A percentile compares a stretch with the other conserved stretches of the same genome.
Evolutionary conservation across 495 filamentous ascomycete genomes (phyloP).

Genomic region (Penicillium paradoxum): DNA sequence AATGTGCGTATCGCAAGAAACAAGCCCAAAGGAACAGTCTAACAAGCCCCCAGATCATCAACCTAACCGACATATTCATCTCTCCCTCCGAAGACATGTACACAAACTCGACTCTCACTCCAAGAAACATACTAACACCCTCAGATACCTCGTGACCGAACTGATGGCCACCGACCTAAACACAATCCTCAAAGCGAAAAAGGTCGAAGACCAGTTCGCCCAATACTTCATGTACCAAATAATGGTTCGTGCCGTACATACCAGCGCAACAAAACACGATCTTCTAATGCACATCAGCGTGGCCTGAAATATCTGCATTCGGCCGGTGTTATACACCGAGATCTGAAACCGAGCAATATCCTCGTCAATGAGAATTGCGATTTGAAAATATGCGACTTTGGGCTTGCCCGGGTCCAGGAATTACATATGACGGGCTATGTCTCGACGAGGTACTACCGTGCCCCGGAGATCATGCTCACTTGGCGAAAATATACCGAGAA

Average conservation of each 20-base stretch:
- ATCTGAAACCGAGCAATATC: conserved; percentile 97
- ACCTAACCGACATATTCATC: conserved; percentile 97
- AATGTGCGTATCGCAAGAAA: conserved; percentile 58
- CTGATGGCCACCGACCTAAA: conserved; percentile 94
- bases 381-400: conserved; percentile 98
- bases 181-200: conserved; percentile 84
- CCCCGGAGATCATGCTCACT: conserved; percentile 98
- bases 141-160: conserved; percentile 94
- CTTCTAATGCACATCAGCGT: conserved; percentile 54
- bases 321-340: conserved; percentile 95
- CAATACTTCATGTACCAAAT: conserved; percentile 99
- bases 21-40: neutral
- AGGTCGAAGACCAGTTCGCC: conserved; percentile 96
- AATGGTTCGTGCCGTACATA: conserved; percentile 51
- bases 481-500: conserved; percentile 99
- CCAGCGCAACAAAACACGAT: neutral
- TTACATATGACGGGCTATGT: conserved; percentile 99
- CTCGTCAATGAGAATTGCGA: conserved; percentile 99
- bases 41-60: conserved; percentile 71
- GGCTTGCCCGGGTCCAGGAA: conserved; percentile 92
- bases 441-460: conserved; percentile 95
- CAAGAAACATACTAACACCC: conserved; percentile 21
- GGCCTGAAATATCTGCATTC: conserved; percentile 98
- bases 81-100: conserved; percentile 98
- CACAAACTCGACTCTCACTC: conserved; percentile 17